phyloP scores from a whole-genome alignment of 495 filamentous ascomycete genomes.

The Penicillium atrosanguineum region DNA sequence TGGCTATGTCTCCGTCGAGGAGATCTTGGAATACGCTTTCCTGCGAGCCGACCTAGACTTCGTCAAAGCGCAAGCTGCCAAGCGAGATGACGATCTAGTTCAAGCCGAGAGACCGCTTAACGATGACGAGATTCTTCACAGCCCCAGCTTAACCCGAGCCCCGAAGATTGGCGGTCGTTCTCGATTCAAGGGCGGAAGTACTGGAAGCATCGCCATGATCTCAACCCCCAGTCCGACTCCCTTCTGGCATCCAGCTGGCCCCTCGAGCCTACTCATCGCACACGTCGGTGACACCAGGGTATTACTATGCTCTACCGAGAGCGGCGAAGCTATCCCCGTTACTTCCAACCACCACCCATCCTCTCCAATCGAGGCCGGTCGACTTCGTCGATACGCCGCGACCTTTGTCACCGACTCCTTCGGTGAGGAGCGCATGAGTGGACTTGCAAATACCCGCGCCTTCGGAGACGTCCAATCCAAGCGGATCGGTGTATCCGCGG shows the following conservation, averaged over 20 bases:
- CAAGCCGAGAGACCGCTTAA: conserved; percentile 73
- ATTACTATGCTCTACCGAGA: conserved; percentile 76
- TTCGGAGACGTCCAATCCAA: conserved; percentile 93
- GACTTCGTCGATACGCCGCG: conserved; percentile 79
- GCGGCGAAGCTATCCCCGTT: conserved; percentile 72
- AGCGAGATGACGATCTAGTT: conserved; percentile 66
- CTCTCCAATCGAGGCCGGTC: conserved; percentile 74
- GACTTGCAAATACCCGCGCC: conserved; percentile 87
- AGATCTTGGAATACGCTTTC: conserved; percentile 79
- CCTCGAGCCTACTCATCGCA: conserved; percentile 78
- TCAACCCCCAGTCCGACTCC: conserved; percentile 87
- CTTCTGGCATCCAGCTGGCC: conserved; percentile 88
- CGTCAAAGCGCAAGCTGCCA: conserved; percentile 75
- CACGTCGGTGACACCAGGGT: conserved; percentile 94
- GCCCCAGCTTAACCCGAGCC: conserved; percentile 55
- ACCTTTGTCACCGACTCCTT: conserved; percentile 94
- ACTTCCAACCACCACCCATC: conserved; percentile 90
- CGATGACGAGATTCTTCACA: conserved; percentile 72
- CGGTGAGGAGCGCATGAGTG: conserved; percentile 92
- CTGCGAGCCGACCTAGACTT: conserved; percentile 91
- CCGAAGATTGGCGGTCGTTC: conserved; percentile 64
- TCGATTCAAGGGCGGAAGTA: conserved; percentile 88
- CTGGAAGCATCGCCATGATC: conserved; percentile 82
- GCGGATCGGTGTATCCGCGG: conserved; percentile 87
- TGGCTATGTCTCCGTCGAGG: conserved; percentile 43